Evolutionary conservation across 2,329 filamentous ascomycete genomes (phyloP).

Genomic region (Fusarium sterilihyphosum): DNA sequence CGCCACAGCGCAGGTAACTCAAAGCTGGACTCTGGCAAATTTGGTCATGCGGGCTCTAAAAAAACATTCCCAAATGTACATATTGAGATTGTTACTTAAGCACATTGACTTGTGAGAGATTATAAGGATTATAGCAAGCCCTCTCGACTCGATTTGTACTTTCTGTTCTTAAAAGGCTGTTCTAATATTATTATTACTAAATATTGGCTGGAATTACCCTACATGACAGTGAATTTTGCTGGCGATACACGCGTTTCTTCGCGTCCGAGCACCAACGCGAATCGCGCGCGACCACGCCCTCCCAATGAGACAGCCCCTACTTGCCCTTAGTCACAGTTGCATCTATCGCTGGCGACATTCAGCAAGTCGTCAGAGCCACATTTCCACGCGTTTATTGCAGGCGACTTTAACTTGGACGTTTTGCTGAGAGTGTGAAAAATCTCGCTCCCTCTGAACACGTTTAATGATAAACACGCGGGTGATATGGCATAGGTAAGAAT

Average conservation of each 20-base stretch:
- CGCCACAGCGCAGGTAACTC: fast-evolving
- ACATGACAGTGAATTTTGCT: not conserved
- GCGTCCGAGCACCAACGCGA: not conserved
- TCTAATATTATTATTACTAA: fast-evolving
- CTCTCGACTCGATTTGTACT: fast-evolving
- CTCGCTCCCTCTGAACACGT: not conserved
- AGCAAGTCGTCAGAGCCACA: fast-evolving
- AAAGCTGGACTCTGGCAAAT: too few species aligned
- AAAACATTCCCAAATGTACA: fast-evolving
- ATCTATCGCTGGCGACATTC: not conserved
- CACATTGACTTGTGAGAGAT: fast-evolving
- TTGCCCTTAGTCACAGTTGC: fast-evolving
- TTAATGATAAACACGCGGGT: not conserved
- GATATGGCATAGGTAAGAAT: not conserved
- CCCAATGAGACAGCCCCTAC: not conserved
- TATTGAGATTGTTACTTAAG: fast-evolving
- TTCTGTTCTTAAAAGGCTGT: too few species aligned
- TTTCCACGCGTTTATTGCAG: too few species aligned
- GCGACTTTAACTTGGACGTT: fast-evolving
- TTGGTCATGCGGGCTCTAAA: fast-evolving
- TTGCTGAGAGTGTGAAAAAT: not conserved
- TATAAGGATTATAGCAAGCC: fast-evolving
- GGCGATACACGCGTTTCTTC: not conserved
- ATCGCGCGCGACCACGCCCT: too few species aligned
- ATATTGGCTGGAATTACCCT: not conserved